A percentile compares a stretch with the other conserved stretches of the same genome.
These are phyloP conservation scores for Conoideocrella luteorostrata DNA, from an alignment of 2,329 filamentous ascomycete genomes.

Conservation along the genomic window DNA sequence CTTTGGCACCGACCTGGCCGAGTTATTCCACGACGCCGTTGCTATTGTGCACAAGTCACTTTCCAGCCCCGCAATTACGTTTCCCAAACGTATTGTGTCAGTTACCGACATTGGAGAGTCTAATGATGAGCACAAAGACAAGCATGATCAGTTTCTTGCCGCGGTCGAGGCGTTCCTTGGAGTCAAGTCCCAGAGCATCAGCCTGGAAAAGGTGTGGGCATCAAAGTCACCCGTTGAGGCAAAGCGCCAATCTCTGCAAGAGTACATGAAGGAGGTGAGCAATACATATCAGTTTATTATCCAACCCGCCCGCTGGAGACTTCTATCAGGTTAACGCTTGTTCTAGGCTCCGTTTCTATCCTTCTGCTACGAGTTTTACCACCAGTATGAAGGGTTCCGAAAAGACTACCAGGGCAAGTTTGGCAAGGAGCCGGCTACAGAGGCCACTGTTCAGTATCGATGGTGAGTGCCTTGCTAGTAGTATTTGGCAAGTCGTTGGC, in stretches of 20 bases:
- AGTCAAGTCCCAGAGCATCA: constrained; percentile 14
- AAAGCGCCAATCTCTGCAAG: constrained; percentile 15
- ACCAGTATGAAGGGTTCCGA: constrained; percentile 22
- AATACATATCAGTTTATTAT: not conserved
- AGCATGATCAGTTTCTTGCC: constrained; percentile 17
- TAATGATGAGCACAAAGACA: constrained; percentile 4
- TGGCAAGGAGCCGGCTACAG: constrained; percentile 19
- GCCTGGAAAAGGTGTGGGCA: constrained; percentile 16
- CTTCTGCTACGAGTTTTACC: constrained; percentile 28
- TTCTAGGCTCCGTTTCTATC: constrained; percentile 22
- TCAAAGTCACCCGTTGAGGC: constrained; percentile 16
- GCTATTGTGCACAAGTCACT: constrained; percentile 11
- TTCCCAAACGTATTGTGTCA: constrained; percentile 18
- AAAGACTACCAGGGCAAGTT: constrained; percentile 18
- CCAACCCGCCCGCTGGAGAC: not conserved
- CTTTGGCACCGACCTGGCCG: constrained; percentile 18
- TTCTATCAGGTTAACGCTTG: no score
- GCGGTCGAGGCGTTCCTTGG: constrained; percentile 17
- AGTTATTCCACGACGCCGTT: constrained; percentile 16
- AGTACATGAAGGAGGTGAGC: constrained; percentile 24
- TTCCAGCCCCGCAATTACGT: not conserved
- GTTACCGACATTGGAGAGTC: constrained; percentile 17
- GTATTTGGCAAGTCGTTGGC: no score
- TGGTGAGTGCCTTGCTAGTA: no score
- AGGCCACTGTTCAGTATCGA: constrained; percentile 20